Evolutionary conservation across 192 early-diverging fungal species (phyloP), one percentile per base, ranked within the genome.

Genomic region (Linderina pennispora): DNA sequence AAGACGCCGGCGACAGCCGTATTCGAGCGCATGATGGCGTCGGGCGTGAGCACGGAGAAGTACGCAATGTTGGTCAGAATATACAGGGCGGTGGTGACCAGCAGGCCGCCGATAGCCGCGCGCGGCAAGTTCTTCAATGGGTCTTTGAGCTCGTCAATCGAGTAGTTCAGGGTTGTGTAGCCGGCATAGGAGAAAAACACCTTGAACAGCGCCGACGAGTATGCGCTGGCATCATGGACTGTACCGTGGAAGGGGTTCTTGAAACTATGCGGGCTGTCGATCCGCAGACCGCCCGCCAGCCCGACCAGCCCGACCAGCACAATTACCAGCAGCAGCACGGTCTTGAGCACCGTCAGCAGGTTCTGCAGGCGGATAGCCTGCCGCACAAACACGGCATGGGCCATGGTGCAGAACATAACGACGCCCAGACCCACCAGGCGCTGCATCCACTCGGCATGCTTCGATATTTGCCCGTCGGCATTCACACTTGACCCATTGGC

Each of bases 101-200:
- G 40, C 35, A 82, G 45, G 1, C 76, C 78, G 31, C 75, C 65
- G 22, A 75, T 34, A 10, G 77, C 77, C 14, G 76, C 76, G 0
- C 73, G 58, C 21, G 78, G 80, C 47, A 84, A 58, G 45, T 80
- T 84, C 47, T 72, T 74, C 33, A 65, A 62, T 9, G 81, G 81
- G 31, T 59, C 49, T 8, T 62, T 47, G 38, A 84, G 61, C 57
- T 84, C 81, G 45, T 74, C 80, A 1, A 80, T 65, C 3, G 69
- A 70, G 60, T 82, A 84, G 48, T 79, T 76, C 14, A 80, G 53
- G 36, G 76, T 68, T 15, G 64, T 74, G 59, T 68, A 84, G 10
- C 81, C 81, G 23, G 75, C 63, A 37, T 79, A 84, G 5, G 77
- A 69, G 38, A 66, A 80, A 19, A 77, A 55, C 45, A 76, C 78